phyloP scores from a whole-genome alignment of 2,329 filamentous ascomycete genomes.

The Epichloe aotearoae region DNA sequence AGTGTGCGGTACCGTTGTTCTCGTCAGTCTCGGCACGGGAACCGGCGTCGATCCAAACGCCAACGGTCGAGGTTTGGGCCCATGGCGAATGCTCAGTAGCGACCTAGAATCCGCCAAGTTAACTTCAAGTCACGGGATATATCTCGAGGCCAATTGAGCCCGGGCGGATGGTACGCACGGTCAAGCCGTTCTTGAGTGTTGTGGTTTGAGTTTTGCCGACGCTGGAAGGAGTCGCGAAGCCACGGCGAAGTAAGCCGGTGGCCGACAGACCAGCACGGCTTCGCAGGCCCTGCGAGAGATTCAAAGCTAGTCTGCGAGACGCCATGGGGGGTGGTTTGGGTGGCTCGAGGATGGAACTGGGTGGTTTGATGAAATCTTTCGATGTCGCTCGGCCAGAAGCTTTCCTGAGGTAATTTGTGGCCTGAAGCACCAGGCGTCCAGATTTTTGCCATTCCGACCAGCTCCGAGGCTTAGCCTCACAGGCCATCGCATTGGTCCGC shows the following conservation, averaged over 20 bases:
- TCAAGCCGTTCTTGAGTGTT: constrained; percentile 94
- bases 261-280: constrained; percentile 72
- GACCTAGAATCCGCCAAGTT: constrained; percentile 45
- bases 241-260: constrained; percentile 65
- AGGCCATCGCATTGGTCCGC: not conserved
- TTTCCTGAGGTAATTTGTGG: constrained; percentile 31
- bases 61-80: constrained; percentile 95
- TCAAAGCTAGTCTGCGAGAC: constrained; percentile 92
- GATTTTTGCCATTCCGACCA: constrained; percentile 27
- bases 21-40: constrained; percentile 95
- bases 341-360: constrained; percentile 34
- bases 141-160: constrained; percentile 25
- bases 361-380: constrained; percentile 43
- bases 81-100: constrained; percentile 96
- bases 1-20: constrained; percentile 98
- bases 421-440: constrained; percentile 25
- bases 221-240: constrained; percentile 75
- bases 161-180: constrained; percentile 42
- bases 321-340: constrained; percentile 59
- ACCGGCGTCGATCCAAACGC: constrained; percentile 98
- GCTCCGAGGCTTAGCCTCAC: constrained; percentile 23
- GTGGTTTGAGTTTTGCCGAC: constrained; percentile 87
- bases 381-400: constrained; percentile 31
- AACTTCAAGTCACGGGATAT: constrained; percentile 12
- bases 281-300: constrained; percentile 82